These are phyloP conservation scores for Flueggea neowawraea DNA, from an alignment of 441 rosid genomes.

Conservation along the genomic window DNA sequence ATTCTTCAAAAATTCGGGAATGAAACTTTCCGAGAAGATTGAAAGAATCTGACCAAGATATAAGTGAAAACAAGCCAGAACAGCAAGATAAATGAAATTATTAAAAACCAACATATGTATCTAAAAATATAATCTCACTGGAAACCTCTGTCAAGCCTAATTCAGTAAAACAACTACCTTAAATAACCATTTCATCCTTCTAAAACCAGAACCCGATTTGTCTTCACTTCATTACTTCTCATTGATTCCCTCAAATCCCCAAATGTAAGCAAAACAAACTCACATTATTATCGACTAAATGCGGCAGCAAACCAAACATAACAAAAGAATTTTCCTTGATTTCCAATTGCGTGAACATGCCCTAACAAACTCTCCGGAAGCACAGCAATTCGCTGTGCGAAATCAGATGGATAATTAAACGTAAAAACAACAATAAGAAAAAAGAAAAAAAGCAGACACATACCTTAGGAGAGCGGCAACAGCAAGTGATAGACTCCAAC, in stretches of 20 bases:
- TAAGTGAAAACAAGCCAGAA: not conserved
- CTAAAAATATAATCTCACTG: not conserved
- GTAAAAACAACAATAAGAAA: not conserved
- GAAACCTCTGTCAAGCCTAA: too few species aligned
- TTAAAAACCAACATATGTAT: too few species aligned
- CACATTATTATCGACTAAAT: too few species aligned
- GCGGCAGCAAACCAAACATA: not conserved
- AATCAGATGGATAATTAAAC: not conserved
- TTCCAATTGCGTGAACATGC: too few species aligned
- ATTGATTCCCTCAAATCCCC: not conserved
- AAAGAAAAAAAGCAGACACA: not conserved
- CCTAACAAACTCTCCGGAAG: too few species aligned
- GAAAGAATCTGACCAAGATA: not conserved
- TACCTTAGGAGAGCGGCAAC: conserved; percentile 55
- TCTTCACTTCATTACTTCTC: not conserved
- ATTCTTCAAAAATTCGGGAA: not conserved
- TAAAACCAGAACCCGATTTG: too few species aligned
- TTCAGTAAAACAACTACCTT: too few species aligned
- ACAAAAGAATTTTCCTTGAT: not conserved
- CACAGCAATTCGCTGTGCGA: too few species aligned
- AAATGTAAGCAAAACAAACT: too few species aligned
- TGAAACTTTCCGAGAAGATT: not conserved
- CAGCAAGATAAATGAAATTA: too few species aligned
- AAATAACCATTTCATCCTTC: too few species aligned
- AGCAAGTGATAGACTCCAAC: conserved; percentile 54